Conservation (phyloP, 106 monocot species). For the Allium fistulosum region DNA sequence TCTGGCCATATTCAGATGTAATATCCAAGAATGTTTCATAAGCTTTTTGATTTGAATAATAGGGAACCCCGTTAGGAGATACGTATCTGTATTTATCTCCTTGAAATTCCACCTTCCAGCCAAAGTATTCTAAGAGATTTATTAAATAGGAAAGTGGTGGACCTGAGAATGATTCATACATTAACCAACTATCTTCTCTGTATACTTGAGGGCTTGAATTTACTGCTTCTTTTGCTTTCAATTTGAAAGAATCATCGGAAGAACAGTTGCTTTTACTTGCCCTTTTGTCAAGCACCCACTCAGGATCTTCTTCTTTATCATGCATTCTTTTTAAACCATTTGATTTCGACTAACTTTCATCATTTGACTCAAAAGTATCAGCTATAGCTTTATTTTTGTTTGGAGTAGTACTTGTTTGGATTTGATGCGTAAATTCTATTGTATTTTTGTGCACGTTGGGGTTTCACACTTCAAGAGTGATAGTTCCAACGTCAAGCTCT, state of each 20-base stretch:
- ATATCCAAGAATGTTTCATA: conserved; percentile 49
- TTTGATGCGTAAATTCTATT: conserved; percentile 5
- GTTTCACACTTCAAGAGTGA: conserved; percentile 18
- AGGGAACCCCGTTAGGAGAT: conserved; percentile 37
- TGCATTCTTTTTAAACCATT: no score
- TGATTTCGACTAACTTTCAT: neutral
- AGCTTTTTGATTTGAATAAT: conserved; percentile 30
- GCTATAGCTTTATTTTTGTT: neutral
- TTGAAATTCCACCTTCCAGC: conserved; percentile 40
- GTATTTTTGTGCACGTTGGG: conserved; percentile 5
- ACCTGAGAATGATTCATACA: conserved; percentile 4
- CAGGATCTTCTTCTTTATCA: conserved; percentile 24
- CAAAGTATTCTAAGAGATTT: conserved; percentile 33
- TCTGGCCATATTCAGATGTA: conserved; percentile 33
- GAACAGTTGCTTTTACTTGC: conserved; percentile 11
- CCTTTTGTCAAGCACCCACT: no score
- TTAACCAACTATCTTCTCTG: neutral
- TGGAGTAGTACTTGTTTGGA: neutral
- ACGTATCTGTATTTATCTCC: conserved; percentile 23
- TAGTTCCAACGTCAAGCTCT: conserved; percentile 30
- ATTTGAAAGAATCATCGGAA: conserved; percentile 1
- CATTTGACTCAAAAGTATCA: conserved; percentile 10
- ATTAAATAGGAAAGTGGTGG: conserved; percentile 37
- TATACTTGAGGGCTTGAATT: no score
- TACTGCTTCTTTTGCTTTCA: neutral